phyloP scores from a whole-genome alignment of 306 rosid genomes.

The Ochetophila trinervis region DNA sequence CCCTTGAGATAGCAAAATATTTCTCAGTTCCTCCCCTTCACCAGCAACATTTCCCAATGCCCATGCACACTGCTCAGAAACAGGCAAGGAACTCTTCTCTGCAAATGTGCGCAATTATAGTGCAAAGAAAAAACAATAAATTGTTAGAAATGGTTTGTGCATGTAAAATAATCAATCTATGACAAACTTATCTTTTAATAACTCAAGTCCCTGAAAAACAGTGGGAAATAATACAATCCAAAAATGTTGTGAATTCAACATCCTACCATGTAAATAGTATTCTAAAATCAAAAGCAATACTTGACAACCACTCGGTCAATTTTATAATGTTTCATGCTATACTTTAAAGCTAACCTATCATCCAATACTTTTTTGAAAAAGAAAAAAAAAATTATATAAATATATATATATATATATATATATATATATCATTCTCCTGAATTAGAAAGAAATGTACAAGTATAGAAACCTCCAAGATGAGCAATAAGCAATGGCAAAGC shows the following conservation, averaged over 20 bases:
- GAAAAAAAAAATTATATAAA: constrained; percentile 4
- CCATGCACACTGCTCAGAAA: constrained; percentile 97
- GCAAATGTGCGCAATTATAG: constrained; percentile 32
- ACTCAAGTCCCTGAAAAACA: not conserved
- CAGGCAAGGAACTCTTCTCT: constrained; percentile 85
- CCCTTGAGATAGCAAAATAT: constrained; percentile 78
- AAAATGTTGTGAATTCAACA: not conserved
- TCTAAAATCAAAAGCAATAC: not conserved
- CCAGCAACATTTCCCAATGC: constrained; percentile 97
- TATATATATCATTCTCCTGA: constrained; percentile 1
- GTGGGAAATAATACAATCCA: not conserved
- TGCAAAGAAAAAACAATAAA: constrained; percentile 24
- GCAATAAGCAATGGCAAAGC: constrained; percentile 88
- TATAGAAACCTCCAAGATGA: constrained; percentile 86
- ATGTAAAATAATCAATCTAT: not conserved
- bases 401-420: no score
- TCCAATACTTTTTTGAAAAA: not conserved
- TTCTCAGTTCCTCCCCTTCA: constrained; percentile 87
- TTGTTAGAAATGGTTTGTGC: constrained; percentile 12
- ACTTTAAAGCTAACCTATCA: not conserved
- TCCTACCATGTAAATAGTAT: not conserved
- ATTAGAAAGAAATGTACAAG: constrained; percentile 25
- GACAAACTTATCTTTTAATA: not conserved
- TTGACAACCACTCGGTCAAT: not conserved
- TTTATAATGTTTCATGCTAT: not conserved